A percentile compares a stretch with the other conserved stretches of the same genome.
Conservation (phyloP, 768 basidiomycete species). For the Trametes punicea region DNA sequence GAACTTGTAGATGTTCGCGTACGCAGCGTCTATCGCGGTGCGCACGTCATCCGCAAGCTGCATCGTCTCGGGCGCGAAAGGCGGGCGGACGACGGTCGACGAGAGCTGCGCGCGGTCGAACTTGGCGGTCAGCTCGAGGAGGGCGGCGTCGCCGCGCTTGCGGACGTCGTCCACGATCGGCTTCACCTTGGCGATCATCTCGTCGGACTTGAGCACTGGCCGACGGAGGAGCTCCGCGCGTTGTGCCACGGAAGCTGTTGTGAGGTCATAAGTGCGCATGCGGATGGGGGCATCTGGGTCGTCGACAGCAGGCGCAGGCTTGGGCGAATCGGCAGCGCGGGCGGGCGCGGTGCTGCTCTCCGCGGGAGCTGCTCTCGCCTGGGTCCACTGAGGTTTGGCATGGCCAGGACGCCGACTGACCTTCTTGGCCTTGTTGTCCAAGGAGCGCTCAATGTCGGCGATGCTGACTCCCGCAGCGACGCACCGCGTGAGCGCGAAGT, state of each 20-base stretch:
- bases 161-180: constrained; percentile 93
- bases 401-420: constrained; percentile 86
- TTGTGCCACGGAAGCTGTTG: constrained; percentile 44
- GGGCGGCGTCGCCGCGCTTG: constrained; percentile 76
- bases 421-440: constrained; percentile 84
- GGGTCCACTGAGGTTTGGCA: constrained; percentile 80
- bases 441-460: constrained; percentile 75
- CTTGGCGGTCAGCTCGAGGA: constrained; percentile 86
- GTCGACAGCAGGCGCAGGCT: constrained; percentile 24
- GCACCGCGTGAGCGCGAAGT: constrained; percentile 88
- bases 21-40: constrained; percentile 85
- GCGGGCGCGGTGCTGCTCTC: constrained; percentile 23
- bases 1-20: constrained; percentile 88
- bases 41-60: constrained; percentile 59
- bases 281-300: constrained; percentile 51
- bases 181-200: constrained; percentile 90
- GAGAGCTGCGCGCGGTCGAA: constrained; percentile 81
- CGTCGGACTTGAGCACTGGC: constrained; percentile 82
- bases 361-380: constrained; percentile 22
- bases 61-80: constrained; percentile 68
- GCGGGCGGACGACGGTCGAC: constrained; percentile 72
- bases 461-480: constrained; percentile 78
- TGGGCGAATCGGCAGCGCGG: constrained; percentile 11
- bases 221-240: constrained; percentile 75
- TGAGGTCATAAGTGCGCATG: constrained; percentile 73